Evolutionary conservation across 352 stramenopile genomes (phyloP).

Genomic region (Phytopythium sindhum): DNA sequence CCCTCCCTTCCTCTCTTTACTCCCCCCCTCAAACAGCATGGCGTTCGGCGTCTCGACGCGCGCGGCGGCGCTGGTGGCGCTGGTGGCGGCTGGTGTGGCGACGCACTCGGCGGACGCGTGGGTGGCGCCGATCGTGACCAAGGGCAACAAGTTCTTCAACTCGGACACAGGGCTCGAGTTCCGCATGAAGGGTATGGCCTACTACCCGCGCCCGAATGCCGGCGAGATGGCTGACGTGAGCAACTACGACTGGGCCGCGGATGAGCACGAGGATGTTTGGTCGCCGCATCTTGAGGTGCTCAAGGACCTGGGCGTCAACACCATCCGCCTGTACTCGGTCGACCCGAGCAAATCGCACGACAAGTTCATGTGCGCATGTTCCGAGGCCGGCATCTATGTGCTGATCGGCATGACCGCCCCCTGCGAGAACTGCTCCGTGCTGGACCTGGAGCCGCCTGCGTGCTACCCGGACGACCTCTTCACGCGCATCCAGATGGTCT

Average conservation of each 20-base stretch:
- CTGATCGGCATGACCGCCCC: slow-evolving; percentile 58
- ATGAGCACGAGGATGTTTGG: slow-evolving; percentile 62
- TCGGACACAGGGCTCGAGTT: slow-evolving; percentile 60
- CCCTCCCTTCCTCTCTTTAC: not conserved
- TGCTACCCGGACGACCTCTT: slow-evolving; percentile 56
- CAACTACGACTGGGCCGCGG: slow-evolving; percentile 62
- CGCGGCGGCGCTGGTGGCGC: not conserved
- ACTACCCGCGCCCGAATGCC: slow-evolving; percentile 63
- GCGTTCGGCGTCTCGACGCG: slow-evolving; percentile 3
- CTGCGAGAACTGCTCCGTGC: slow-evolving; percentile 54
- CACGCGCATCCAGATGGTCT: slow-evolving; percentile 55
- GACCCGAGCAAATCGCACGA: slow-evolving; percentile 59
- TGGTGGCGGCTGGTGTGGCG: not conserved
- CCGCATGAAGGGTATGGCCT: slow-evolving; percentile 65
- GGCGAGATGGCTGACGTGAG: slow-evolving; percentile 43
- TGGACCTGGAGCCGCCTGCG: slow-evolving; percentile 32
- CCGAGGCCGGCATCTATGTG: slow-evolving; percentile 71
- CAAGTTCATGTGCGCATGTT: slow-evolving; percentile 77
- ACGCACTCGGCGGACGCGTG: slow-evolving; percentile 25
- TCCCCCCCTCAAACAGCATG: not conserved
- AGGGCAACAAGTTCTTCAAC: slow-evolving; percentile 87
- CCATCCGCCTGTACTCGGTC: slow-evolving; percentile 61
- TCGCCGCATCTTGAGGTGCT: slow-evolving; percentile 44
- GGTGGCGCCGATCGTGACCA: slow-evolving; percentile 43
- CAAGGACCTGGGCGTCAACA: slow-evolving; percentile 58